Evolutionary conservation across 179 eudicot genomes (phyloP).

Genomic region (Heliamphora pulchella): DNA sequence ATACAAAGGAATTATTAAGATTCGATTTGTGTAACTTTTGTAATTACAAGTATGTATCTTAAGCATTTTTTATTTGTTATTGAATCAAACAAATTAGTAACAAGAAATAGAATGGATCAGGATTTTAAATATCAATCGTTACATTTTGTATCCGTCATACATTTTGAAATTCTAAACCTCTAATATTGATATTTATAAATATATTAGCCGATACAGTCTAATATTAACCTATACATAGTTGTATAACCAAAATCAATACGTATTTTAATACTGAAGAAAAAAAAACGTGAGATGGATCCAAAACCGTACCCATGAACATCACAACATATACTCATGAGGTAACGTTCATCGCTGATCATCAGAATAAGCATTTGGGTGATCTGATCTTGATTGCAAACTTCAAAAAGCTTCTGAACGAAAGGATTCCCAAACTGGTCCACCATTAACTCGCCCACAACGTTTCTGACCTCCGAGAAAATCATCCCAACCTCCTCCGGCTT

Average conservation of each 20-base stretch:
- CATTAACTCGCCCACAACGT: constrained; percentile 26
- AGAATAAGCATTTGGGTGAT: constrained; percentile 26
- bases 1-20: too few species aligned
- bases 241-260: neutral
- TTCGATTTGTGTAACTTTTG: too few species aligned
- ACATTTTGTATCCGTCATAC: too few species aligned
- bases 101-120: too few species aligned
- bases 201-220: too few species aligned
- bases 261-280: neutral
- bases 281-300: neutral
- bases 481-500: constrained; percentile 23
- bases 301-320: constrained; percentile 41
- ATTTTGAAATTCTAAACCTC: too few species aligned
- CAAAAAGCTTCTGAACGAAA: constrained; percentile 32
- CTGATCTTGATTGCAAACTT: constrained; percentile 25
- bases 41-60: too few species aligned
- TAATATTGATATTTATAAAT: too few species aligned
- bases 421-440: constrained; percentile 23
- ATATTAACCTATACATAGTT: neutral
- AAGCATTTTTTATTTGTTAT: too few species aligned
- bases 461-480: constrained; percentile 35
- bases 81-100: too few species aligned
- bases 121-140: too few species aligned
- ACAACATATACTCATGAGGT: constrained; percentile 29
- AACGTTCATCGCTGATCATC: constrained; percentile 11